These are phyloP conservation scores for Sporisorium sorghi DNA, from an alignment of 1,284 basidiomycete species.

Conservation along the genomic window DNA sequence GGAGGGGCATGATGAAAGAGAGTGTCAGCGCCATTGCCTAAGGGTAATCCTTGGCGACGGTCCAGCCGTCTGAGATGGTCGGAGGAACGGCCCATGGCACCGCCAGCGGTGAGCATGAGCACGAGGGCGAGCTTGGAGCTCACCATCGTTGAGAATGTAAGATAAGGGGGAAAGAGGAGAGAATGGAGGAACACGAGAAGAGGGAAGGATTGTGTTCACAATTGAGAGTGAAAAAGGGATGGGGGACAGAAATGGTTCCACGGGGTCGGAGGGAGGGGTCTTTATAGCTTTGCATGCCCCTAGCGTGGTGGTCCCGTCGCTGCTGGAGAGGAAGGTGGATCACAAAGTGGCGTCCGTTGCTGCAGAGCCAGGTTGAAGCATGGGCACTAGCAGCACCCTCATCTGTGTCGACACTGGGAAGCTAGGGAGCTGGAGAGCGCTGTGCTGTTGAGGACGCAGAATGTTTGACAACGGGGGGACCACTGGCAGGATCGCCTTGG, in stretches of 20 bases:
- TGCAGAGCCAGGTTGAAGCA: not conserved
- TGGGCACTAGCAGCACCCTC: not conserved
- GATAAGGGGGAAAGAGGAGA: not conserved
- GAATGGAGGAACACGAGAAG: not conserved
- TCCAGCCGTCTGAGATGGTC: constrained; percentile 25
- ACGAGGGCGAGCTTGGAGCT: constrained; percentile 36
- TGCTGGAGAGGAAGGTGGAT: not conserved
- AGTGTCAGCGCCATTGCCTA: constrained; percentile 23
- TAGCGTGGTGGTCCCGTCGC: not conserved
- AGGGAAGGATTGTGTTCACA: not conserved
- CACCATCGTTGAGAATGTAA: constrained; percentile 28
- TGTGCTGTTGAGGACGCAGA: not conserved
- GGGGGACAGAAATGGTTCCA: not conserved
- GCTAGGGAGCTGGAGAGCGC: no score
- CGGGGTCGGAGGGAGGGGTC: not conserved
- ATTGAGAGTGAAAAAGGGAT: not conserved
- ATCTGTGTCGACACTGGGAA: not conserved
- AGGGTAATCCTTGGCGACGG: constrained; percentile 22
- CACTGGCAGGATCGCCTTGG: not conserved
- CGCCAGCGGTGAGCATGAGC: constrained; percentile 47
- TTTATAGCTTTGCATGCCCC: not conserved
- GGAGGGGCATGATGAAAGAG: constrained; percentile 25
- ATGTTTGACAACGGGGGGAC: constrained; percentile 1
- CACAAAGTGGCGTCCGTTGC: constrained; percentile 4
- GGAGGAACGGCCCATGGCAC: constrained; percentile 30